These are phyloP conservation scores for Trichoderma harzianum DNA, from an alignment of 2,329 filamentous ascomycete species.

Conservation along the genomic window DNA sequence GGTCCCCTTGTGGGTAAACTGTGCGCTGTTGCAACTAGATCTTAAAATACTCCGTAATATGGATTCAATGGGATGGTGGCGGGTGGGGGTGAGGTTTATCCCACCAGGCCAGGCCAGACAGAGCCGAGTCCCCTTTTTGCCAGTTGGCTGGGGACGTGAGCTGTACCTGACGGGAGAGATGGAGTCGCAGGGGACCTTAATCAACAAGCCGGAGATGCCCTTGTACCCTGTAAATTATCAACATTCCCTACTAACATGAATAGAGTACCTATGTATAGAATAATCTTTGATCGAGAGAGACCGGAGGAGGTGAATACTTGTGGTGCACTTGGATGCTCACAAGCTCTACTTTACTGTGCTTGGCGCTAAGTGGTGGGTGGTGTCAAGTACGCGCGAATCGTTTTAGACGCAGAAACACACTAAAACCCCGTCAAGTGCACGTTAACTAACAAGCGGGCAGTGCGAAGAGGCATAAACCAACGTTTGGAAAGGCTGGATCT, in stretches of 20 bases:
- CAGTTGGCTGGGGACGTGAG: not conserved
- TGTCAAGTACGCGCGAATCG: not conserved
- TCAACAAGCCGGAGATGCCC: not conserved
- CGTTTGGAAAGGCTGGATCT: not conserved
- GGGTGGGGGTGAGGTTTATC: not conserved
- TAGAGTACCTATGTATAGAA: too few relatives aligned
- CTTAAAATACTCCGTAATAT: not conserved
- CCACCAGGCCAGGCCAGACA: not conserved
- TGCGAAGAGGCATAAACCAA: constrained; percentile 3
- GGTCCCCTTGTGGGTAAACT: not conserved
- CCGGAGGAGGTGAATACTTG: not conserved
- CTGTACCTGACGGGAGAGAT: not conserved
- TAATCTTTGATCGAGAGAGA: not conserved
- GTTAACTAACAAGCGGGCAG: not conserved
- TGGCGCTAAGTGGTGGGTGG: not conserved
- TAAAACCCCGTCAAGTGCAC: not conserved
- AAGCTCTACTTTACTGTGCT: not conserved
- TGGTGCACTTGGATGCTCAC: not conserved
- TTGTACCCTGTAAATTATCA: not conserved
- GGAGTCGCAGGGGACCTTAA: constrained; percentile 6
- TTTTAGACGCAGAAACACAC: not conserved
- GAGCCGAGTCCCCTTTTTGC: constrained; percentile 4
- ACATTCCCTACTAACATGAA: not conserved
- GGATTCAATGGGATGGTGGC: not conserved
- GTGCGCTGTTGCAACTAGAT: constrained; percentile 3